Evolutionary conservation across 2,329 filamentous ascomycete genomes (phyloP).

Genomic region (Endothia cerciana): DNA sequence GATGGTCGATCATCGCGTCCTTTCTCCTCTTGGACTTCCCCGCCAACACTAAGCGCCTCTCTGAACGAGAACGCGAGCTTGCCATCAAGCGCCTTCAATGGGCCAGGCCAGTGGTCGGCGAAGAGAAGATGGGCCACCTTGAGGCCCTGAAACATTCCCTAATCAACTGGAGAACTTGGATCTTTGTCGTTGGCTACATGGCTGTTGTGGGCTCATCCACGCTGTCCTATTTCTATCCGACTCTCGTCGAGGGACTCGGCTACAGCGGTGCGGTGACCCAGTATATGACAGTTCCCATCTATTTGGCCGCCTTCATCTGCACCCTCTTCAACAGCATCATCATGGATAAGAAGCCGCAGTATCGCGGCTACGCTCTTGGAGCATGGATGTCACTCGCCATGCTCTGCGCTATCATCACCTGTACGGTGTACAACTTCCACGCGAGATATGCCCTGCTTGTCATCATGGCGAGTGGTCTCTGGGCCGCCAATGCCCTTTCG

Average conservation of each 20-base stretch:
- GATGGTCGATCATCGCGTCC: constrained; percentile 58
- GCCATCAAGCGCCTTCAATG: constrained; percentile 62
- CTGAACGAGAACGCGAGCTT: constrained; percentile 60
- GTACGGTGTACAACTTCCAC: constrained; percentile 52
- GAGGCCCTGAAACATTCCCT: constrained; percentile 38
- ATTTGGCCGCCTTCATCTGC: constrained; percentile 55
- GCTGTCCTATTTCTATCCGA: constrained; percentile 58
- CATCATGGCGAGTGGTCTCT: constrained; percentile 58
- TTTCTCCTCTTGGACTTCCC: constrained; percentile 74
- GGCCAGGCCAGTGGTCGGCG: constrained; percentile 63
- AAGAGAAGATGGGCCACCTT: constrained; percentile 54
- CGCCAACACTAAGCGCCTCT: constrained; percentile 61
- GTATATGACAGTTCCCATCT: constrained; percentile 58
- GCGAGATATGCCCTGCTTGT: constrained; percentile 59
- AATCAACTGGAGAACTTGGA: constrained; percentile 45
- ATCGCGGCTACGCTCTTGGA: constrained; percentile 51
- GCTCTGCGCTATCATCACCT: constrained; percentile 45
- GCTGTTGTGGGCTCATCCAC: constrained; percentile 48
- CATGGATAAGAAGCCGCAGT: constrained; percentile 49
- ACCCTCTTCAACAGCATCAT: constrained; percentile 51
- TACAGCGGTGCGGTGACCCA: constrained; percentile 51
- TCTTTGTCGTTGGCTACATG: constrained; percentile 47
- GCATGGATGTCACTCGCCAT: constrained; percentile 45
- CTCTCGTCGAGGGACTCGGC: constrained; percentile 54
- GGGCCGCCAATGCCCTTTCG: constrained; percentile 55